Conservation (phyloP, 1,139 yeast species). For the Yamadazyma atmosphaerica region DNA sequence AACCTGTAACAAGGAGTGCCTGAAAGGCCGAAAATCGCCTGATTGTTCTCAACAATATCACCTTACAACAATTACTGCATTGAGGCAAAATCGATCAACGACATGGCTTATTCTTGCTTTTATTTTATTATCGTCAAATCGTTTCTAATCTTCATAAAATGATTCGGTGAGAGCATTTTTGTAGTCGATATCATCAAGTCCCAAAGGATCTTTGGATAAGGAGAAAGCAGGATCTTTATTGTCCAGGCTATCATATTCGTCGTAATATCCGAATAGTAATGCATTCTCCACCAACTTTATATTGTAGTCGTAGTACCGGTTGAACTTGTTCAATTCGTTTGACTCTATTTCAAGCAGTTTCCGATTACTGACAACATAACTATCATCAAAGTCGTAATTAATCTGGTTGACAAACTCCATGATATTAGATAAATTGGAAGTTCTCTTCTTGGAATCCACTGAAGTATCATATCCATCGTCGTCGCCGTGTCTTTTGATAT, state of each 20-base stretch:
- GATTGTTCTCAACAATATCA: too few species aligned
- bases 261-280: conserved; percentile 11
- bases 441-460: conserved; percentile 9
- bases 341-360: conserved; percentile 3
- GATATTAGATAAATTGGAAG: conserved; percentile 13
- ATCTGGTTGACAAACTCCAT: conserved; percentile 17
- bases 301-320: conserved; percentile 9
- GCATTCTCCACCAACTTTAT: conserved; percentile 8
- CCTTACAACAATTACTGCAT: too few species aligned
- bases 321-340: conserved; percentile 8
- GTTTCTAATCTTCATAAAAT: neutral
- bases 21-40: too few species aligned
- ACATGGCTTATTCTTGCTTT: too few species aligned
- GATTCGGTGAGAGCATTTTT: conserved; percentile 4
- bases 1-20: too few species aligned
- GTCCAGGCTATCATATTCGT: conserved; percentile 1
- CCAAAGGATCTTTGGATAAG: too few species aligned
- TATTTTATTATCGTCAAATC: too few species aligned
- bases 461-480: conserved; percentile 1
- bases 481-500: neutral
- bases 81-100: too few species aligned
- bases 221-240: too few species aligned
- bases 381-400: conserved; percentile 10
- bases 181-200: conserved; percentile 13
- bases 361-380: conserved; percentile 2